phyloP scores from a whole-genome alignment of 2,329 filamentous ascomycete species.

The Sphaerulina vaccinii region DNA sequence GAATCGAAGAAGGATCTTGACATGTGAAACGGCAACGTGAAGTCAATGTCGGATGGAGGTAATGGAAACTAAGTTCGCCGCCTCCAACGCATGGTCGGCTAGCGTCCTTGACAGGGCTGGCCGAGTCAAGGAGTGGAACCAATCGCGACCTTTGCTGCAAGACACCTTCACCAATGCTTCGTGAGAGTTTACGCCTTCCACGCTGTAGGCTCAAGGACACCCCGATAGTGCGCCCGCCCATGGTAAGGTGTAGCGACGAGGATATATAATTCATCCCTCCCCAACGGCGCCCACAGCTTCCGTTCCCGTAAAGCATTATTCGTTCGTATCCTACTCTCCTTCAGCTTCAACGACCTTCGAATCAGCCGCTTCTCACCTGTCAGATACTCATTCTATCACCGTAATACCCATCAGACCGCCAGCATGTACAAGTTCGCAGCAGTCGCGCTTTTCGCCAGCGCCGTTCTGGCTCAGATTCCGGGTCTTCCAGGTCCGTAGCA shows the following conservation, averaged over 20 bases:
- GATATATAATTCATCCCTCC: not conserved
- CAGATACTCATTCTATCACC: conserved; percentile 3
- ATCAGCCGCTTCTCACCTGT: not conserved
- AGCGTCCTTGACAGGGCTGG: not conserved
- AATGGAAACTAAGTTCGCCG: not conserved
- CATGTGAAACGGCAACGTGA: not conserved
- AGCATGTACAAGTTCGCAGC: conserved; percentile 26
- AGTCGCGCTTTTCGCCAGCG: conserved; percentile 24
- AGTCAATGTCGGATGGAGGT: not conserved
- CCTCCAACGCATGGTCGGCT: not conserved
- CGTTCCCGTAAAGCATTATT: not conserved
- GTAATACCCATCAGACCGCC: not conserved
- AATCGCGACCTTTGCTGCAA: not conserved
- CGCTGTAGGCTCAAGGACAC: not conserved
- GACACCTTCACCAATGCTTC: not conserved
- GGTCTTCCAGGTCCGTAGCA: conserved; percentile 29
- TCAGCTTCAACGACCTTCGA: not conserved
- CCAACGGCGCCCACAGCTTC: no score
- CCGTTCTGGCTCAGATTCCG: conserved; percentile 22
- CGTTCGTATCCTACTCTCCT: not conserved
- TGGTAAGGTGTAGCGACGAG: not conserved
- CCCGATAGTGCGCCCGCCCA: not conserved
- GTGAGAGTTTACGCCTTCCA: not conserved
- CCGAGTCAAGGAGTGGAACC: not conserved
- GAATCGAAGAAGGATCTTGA: not conserved